Evolutionary conservation across 441 rosid species (phyloP).

Genomic region (Adansonia madagascariensis): DNA sequence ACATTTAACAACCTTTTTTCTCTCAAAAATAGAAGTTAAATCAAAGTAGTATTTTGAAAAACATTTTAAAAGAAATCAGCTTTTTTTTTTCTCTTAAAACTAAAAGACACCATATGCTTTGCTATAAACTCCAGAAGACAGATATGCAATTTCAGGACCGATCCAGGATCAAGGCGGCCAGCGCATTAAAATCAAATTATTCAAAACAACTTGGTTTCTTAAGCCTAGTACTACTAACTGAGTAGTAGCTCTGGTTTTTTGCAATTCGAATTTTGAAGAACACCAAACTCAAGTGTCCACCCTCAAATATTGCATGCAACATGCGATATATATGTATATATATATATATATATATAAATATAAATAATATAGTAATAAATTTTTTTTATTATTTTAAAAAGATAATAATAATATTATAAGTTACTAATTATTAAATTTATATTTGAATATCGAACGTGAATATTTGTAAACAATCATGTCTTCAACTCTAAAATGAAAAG

Average conservation of each 20-base stretch:
- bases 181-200: not conserved
- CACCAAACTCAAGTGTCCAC: not conserved
- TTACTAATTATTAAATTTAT: too few species aligned
- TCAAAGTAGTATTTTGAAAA: too few species aligned
- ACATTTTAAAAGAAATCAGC: too few species aligned
- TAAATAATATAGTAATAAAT: too few species aligned
- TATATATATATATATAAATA: too few species aligned
- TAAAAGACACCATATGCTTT: constrained; percentile 8
- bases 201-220: not conserved
- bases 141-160: not conserved
- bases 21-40: too few species aligned
- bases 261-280: not conserved
- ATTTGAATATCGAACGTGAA: not conserved
- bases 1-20: not conserved
- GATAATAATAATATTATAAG: too few species aligned
- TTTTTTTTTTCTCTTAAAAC: not conserved
- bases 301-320: not conserved
- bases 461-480: too few species aligned
- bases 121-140: not conserved
- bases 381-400: too few species aligned
- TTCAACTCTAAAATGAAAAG: too few species aligned
- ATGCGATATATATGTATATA: too few species aligned
- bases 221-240: not conserved
- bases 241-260: not conserved
- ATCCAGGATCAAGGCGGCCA: not conserved